A percentile compares a stretch with the other conserved stretches of the same genome.
phyloP scores from a whole-genome alignment of 768 basidiomycete genomes.

The Austroboletus festivus region DNA sequence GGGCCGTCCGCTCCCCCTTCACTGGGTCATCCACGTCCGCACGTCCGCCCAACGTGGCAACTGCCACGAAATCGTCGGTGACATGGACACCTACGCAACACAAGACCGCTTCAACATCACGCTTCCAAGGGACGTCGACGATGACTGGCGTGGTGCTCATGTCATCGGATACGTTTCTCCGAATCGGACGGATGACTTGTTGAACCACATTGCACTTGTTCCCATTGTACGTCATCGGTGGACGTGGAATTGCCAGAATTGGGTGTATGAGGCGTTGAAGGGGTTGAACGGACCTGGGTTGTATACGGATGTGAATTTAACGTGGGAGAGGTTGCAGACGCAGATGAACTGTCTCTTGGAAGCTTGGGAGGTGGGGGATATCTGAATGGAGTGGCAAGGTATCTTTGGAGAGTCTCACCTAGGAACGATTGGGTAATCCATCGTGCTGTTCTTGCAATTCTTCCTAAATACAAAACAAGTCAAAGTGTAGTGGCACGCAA shows the following conservation, averaged over 20 bases:
- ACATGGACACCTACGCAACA: constrained; percentile 20
- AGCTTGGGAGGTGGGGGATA: constrained; percentile 27
- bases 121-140: background rate
- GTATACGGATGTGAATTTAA: constrained; percentile 17
- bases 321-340: constrained; percentile 14
- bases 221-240: constrained; percentile 14
- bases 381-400: too few species aligned
- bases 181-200: constrained; percentile 9
- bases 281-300: constrained; percentile 10
- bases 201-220: constrained; percentile 18
- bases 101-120: constrained; percentile 16
- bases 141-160: constrained; percentile 27
- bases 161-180: constrained; percentile 24
- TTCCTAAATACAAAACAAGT: too few species aligned
- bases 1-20: constrained; percentile 18
- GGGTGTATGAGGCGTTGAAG: constrained; percentile 24
- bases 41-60: constrained; percentile 21
- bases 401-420: too few species aligned
- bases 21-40: constrained; percentile 29
- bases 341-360: constrained; percentile 29
- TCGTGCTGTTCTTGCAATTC: too few species aligned
- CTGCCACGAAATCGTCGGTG: constrained; percentile 23
- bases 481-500: too few species aligned
- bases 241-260: constrained; percentile 28
- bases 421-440: too few species aligned